These are phyloP conservation scores for Boletus sp. DNA, from an alignment of 1,284 basidiomycete species.

Conservation along the genomic window DNA sequence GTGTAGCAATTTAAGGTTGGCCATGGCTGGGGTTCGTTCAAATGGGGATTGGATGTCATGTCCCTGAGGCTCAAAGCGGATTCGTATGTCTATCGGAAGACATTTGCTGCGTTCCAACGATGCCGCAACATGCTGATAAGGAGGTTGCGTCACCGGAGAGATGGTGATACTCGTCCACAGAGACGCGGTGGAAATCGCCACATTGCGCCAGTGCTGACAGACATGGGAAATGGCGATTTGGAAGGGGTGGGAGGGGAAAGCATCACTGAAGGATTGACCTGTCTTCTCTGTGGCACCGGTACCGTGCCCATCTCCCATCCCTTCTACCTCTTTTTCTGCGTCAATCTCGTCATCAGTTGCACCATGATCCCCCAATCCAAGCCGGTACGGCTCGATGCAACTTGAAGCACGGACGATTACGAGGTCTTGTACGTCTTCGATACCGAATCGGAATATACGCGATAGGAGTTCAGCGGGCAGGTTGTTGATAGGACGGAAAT, in stretches of 20 bases:
- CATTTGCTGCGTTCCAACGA: not conserved
- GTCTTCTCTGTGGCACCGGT: not conserved
- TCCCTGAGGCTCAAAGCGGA: not conserved
- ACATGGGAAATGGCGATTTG: not conserved
- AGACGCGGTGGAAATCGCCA: not conserved
- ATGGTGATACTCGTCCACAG: not conserved
- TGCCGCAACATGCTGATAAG: not conserved
- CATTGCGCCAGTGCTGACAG: not conserved
- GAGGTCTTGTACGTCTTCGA: not conserved
- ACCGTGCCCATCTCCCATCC: too few relatives aligned
- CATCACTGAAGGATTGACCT: not conserved
- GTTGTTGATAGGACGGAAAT: not conserved
- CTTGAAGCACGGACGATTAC: not conserved
- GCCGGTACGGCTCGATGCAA: too few relatives aligned
- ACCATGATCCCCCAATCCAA: not conserved
- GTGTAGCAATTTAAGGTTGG: not conserved
- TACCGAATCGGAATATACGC: not conserved
- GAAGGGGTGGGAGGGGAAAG: not conserved
- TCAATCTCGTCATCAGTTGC: not conserved
- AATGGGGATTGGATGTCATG: not conserved
- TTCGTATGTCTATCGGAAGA: not conserved
- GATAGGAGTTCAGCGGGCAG: not conserved
- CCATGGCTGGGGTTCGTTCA: not conserved
- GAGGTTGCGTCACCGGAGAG: not conserved
- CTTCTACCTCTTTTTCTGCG: not conserved